Evolutionary conservation across 371 early-diverging fungal genomes (phyloP).

Genomic region (Mortierella sp.): DNA sequence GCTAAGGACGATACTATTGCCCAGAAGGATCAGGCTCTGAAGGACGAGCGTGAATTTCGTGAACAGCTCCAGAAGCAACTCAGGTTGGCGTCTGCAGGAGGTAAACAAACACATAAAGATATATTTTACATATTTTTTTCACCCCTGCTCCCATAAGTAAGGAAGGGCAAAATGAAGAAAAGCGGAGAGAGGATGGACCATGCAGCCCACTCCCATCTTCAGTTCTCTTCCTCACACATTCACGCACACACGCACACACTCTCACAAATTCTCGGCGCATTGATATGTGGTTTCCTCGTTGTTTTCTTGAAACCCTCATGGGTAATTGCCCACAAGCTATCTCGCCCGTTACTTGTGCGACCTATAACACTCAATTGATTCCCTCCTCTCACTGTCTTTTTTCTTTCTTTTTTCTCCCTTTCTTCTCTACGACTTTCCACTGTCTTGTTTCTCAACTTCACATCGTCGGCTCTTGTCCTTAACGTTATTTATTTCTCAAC

Average conservation of each 20-base stretch:
- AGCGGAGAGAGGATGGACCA: background rate
- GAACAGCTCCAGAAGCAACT: slow-evolving; percentile 51
- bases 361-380: background rate
- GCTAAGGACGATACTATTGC: slow-evolving; percentile 48
- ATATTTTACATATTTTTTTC: background rate
- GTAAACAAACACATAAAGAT: slow-evolving; percentile 6
- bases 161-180: background rate
- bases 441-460: background rate
- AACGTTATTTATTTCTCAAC: background rate
- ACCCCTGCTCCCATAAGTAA: background rate
- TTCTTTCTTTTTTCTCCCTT: background rate
- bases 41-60: slow-evolving; percentile 37
- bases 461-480: too few relatives aligned
- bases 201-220: background rate
- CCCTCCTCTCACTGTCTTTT: background rate
- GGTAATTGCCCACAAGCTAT: background rate
- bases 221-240: background rate
- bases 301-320: background rate
- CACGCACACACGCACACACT: background rate
- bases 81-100: slow-evolving; percentile 32
- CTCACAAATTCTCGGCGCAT: background rate
- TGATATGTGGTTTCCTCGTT: background rate
- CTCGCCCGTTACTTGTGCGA: background rate
- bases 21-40: slow-evolving; percentile 45
- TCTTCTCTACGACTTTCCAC: background rate